Evolutionary conservation across 2,329 filamentous ascomycete genomes (phyloP).

Genomic region (Calycina marina): DNA sequence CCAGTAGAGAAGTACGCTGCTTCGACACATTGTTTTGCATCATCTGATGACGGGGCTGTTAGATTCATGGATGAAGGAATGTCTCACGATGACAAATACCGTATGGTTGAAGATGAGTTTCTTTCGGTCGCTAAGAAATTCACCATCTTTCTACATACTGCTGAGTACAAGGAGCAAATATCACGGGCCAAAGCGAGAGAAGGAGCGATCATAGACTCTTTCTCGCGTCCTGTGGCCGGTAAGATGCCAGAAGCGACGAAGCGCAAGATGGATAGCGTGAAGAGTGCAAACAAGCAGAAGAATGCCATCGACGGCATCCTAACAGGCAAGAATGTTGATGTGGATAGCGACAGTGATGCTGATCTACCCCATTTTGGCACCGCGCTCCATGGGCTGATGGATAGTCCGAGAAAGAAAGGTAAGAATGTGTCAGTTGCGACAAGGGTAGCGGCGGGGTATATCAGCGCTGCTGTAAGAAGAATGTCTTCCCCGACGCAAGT

Average conservation of each 20-base stretch:
- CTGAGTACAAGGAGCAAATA: constrained; percentile 59
- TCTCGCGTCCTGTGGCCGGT: constrained; percentile 25
- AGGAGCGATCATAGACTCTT: constrained; percentile 28
- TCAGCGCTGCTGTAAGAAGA: constrained; percentile 8
- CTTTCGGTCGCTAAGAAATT: constrained; percentile 51
- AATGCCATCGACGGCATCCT: constrained; percentile 16
- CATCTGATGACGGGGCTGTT: no score
- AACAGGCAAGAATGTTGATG: constrained; percentile 12
- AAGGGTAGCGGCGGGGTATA: constrained; percentile 22
- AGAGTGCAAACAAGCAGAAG: constrained; percentile 25
- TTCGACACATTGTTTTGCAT: no score
- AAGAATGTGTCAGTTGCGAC: constrained; percentile 11
- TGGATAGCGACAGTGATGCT: constrained; percentile 20
- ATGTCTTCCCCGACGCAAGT: constrained; percentile 2
- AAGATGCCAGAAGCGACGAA: constrained; percentile 19
- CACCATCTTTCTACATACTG: constrained; percentile 62
- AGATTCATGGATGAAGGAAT: constrained; percentile 45
- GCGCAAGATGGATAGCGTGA: constrained; percentile 22
- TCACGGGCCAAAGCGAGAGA: constrained; percentile 38
- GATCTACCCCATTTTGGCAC: constrained; percentile 24
- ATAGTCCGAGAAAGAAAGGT: constrained; percentile 23
- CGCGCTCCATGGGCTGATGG: constrained; percentile 29
- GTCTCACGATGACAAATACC: constrained; percentile 56
- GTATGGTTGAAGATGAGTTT: constrained; percentile 79
- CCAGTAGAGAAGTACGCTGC: no score